Conservation (phyloP, 345 rosid species). For the Syzygium aqueum region DNA sequence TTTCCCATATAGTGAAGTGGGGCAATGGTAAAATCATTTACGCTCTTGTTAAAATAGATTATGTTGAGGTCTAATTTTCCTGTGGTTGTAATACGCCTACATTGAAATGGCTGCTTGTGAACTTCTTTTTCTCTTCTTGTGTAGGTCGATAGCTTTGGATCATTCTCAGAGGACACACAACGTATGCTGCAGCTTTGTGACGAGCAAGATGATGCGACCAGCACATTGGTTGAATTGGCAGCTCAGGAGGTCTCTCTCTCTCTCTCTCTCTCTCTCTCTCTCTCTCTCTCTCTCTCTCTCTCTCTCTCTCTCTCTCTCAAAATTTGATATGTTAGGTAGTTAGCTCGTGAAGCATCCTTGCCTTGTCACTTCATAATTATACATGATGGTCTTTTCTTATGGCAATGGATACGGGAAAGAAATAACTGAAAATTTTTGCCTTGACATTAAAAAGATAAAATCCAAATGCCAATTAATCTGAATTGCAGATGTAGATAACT, state of each 20-base stretch:
- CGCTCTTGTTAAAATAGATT: neutral
- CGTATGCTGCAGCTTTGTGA: conserved; percentile 43
- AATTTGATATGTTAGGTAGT: neutral
- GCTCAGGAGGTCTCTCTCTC: conserved; percentile 30
- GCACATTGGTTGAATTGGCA: conserved; percentile 36
- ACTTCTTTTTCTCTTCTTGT: conserved; percentile 1
- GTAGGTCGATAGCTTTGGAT: conserved; percentile 60
- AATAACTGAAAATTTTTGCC: neutral
- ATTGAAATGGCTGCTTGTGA: neutral
- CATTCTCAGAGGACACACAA: conserved; percentile 46
- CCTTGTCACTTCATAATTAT: neutral
- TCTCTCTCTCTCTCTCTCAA: neutral
- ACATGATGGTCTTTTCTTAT: neutral
- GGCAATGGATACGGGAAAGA: neutral
- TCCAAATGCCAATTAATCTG: neutral
- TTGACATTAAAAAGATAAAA: neutral
- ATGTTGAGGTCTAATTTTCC: neutral
- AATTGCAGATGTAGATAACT: neutral
- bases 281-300: neutral
- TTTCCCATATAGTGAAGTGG: neutral
- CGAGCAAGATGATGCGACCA: conserved; percentile 81
- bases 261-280: too few species aligned
- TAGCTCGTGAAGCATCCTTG: neutral
- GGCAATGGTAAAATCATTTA: neutral
- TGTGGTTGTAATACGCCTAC: neutral